phyloP scores from a whole-genome alignment of 2,329 filamentous ascomycete species.

The Myriosclerotinia scirpicola region DNA sequence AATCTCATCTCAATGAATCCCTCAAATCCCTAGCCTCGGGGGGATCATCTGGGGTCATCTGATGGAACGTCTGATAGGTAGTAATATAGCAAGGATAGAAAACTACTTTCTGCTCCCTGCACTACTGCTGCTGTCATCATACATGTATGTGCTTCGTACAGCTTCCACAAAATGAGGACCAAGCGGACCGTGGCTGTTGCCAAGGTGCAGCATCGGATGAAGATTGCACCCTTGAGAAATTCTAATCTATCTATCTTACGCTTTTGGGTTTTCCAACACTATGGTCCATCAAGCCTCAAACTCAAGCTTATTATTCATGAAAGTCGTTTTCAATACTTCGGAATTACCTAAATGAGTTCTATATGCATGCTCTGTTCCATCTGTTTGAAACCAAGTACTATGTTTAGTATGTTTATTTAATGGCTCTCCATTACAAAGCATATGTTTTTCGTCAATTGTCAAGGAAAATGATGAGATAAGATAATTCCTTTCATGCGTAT shows the following conservation, averaged over 20 bases:
- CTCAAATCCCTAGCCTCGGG: conserved; percentile 9
- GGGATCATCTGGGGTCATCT: conserved; percentile 18
- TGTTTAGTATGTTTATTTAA: conserved; percentile 14
- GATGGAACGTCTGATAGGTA: conserved; percentile 21
- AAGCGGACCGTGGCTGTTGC: conserved; percentile 23
- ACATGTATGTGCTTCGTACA: conserved; percentile 22
- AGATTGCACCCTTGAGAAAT: conserved; percentile 23
- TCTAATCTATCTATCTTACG: conserved; percentile 14
- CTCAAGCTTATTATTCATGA: conserved; percentile 17
- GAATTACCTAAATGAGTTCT: conserved; percentile 16
- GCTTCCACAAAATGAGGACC: conserved; percentile 22
- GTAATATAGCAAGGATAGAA: conserved; percentile 13
- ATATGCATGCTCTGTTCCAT: conserved; percentile 18
- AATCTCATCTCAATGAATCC: not conserved
- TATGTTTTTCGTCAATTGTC: conserved; percentile 12
- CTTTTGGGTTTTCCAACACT: conserved; percentile 17
- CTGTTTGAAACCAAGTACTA: conserved; percentile 1
- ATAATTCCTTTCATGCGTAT: conserved; percentile 14
- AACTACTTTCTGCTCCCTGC: conserved; percentile 13
- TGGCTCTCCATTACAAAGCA: conserved; percentile 16
- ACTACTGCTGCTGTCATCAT: conserved; percentile 18
- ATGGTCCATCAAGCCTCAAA: conserved; percentile 15
- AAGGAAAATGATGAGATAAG: conserved; percentile 23
- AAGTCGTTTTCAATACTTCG: conserved; percentile 22
- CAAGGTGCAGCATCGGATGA: conserved; percentile 25